A percentile compares a stretch with the other conserved stretches of the same genome.
Conservation (phyloP, 768 basidiomycete genomes). For the Xerocomellus chrysenteron region DNA sequence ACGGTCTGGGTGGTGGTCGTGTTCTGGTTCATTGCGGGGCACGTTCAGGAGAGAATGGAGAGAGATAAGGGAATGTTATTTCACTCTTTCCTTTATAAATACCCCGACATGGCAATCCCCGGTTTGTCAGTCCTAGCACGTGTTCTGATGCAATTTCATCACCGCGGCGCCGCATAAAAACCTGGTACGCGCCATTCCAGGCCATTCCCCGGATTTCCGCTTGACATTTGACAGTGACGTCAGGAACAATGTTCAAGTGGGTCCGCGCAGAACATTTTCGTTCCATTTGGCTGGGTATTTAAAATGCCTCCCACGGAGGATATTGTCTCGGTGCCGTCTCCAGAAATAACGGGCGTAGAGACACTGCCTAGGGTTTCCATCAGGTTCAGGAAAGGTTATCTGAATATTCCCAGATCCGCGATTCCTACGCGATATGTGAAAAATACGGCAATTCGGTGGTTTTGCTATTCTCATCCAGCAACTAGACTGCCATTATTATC, state of each 20-base stretch:
- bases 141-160: constrained; percentile 15
- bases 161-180: constrained; percentile 12
- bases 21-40: constrained; percentile 17
- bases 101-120: constrained; percentile 30
- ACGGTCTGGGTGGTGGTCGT: neutral
- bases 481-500: too few species aligned
- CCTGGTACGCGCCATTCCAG: constrained; percentile 2
- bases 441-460: neutral
- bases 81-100: constrained; percentile 17
- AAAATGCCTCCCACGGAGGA: neutral
- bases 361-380: constrained; percentile 2
- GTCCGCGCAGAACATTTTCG: too few species aligned
- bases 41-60: constrained; percentile 4
- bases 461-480: neutral
- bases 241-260: neutral
- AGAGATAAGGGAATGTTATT: neutral
- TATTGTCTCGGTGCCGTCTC: neutral
- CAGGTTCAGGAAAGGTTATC: constrained; percentile 18
- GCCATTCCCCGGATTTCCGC: constrained; percentile 14
- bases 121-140: constrained; percentile 17
- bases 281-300: too few species aligned
- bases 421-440: neutral
- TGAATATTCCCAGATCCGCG: constrained; percentile 24
- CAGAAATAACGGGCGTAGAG: constrained; percentile 12
- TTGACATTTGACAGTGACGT: neutral